Base-by-base conservation (phyloP, 2,329 filamentous ascomycete genomes). In the Plenodomus biglobosus region DNA sequence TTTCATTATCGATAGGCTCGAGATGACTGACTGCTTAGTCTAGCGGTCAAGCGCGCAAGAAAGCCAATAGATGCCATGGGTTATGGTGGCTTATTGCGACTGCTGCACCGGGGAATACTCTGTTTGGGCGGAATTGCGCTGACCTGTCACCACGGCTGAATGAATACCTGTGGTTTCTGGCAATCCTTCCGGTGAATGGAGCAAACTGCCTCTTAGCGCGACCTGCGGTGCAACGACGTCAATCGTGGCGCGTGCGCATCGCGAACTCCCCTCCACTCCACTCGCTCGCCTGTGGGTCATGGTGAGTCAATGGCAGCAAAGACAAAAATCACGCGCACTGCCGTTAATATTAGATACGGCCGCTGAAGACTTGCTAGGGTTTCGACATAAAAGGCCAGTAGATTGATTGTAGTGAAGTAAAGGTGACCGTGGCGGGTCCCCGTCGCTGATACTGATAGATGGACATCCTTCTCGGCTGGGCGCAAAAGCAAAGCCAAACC, bases 1-100 rank as follows among this genome's bases (percentile, higher is more conserved):
- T 44, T 35, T 40, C 46, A 54, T 52, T 56, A 55, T 53, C 55
- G 53, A 58, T 56, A 56, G 52, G 38, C 50, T 32, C 27, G 11
- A 32, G 27, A 32, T 32, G 27, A 32, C 27, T 32, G 27, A 32
- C 27, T 32, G 27, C 27, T 32, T 32, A 32, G 27, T 11, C 27
- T 10, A 3, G 6, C 27, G 11, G 50, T 50, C 45, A 56, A 48
- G 22, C 36, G 40, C 19, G 37, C 53, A 45, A 47, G 42, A 15
- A 48, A 44, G 34, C 15, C 35, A 39, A 39, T 18, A 36, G 22
- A 10, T 6, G 27, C 27, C 27, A 7, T 32, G 27, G 27, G 27
- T 11, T 11, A 7, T 32, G 27, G 27, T 10, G 27, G 27, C 27
- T 32, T 10, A 32, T 32, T 32, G 42, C 24, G 17, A 21, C 18